A percentile compares a stretch with the other conserved stretches of the same genome.
These are phyloP conservation scores for Leccinum arenicola DNA, from an alignment of 768 basidiomycete genomes.

Conservation along the genomic window DNA sequence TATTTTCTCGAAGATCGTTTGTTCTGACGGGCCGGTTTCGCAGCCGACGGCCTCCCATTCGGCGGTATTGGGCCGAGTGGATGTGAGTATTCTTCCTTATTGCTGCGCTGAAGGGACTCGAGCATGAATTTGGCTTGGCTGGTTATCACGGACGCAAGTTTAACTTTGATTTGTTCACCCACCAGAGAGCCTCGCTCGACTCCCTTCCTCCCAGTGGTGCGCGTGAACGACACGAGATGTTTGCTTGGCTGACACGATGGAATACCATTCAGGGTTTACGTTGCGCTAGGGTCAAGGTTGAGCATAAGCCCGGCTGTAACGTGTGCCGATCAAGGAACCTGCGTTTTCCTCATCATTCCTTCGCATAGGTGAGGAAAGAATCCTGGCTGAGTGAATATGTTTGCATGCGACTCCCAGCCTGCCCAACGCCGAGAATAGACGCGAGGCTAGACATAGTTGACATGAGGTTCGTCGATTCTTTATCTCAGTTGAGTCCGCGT, in stretches of 20 bases:
- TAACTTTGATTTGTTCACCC: no score
- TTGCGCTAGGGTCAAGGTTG: slow-evolving; percentile 26
- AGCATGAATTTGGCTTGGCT: no score
- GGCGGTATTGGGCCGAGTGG: slow-evolving; percentile 58
- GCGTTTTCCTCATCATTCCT: neutral
- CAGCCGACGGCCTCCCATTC: slow-evolving; percentile 66
- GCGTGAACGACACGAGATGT: neutral
- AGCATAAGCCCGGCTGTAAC: slow-evolving; percentile 11
- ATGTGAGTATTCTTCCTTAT: no score
- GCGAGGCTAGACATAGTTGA: slow-evolving; percentile 1
- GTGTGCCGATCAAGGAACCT: neutral
- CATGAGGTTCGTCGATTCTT: neutral
- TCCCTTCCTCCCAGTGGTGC: slow-evolving; percentile 30
- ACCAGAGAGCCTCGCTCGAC: no score
- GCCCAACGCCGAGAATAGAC: slow-evolving; percentile 13
- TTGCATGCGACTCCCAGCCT: slow-evolving; percentile 22
- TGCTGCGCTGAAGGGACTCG: no score
- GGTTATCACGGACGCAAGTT: no score
- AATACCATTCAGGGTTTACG: slow-evolving; percentile 21
- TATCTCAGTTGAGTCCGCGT: neutral
- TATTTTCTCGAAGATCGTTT: neutral
- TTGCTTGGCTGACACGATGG: neutral
- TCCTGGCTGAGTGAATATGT: slow-evolving; percentile 12
- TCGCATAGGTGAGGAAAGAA: slow-evolving; percentile 25
- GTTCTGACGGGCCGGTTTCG: neutral